Evolutionary conservation across 2,329 filamentous ascomycete genomes (phyloP), one percentile per base, ranked within the genome.

Genomic region (Dactylellina drechsleri): DNA sequence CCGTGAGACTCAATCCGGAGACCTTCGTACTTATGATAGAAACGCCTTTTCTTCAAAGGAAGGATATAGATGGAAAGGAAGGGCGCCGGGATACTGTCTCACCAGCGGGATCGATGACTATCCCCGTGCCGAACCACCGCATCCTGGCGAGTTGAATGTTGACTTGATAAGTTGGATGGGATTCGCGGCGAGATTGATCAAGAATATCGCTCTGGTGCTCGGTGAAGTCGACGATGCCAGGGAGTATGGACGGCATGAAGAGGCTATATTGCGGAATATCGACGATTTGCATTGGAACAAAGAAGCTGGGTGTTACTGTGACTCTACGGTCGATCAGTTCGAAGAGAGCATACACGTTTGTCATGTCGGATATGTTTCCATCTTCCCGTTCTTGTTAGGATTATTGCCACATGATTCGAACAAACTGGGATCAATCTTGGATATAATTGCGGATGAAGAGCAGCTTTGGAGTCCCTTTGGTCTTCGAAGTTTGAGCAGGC

Each of bases 51-150:
- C 92, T 6, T 87, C 85, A n/a, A 94, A 91, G 80, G 95, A 99
- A 83, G 95, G 87, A 1, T 99, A 98, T 83, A 89, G 95, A 78
- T 99, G 95, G 95, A 90, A 93, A 66, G 95, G 95, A 76, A 91
- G 95, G 68, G 95, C 92, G 6, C 88, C 91, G 40, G 87, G 89
- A 56, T 95, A 98, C 81, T 91, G 96, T 76, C 86, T 99, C 57
- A 96, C 95, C 4, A 97, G 93, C 61, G 95, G 95, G 1, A 87
- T 99, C 1, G 95, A 99, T 80, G 95, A 99, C 83, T 99, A 98
- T 81, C 95, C 95, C 58, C 92, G 95, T 57, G 87, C 95, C 7
- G 92, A 96, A 82, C 93, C 95, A 13, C 95, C 95, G 26, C 93
- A 97, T 81, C 94, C 95, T 0, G 94, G 92, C 79, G 95, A 99